Percentiles rank a stretch among this genome's conserved stretches.
Conservation (phyloP, 768 basidiomycete species). For the Coprinopsis cinerea region DNA sequence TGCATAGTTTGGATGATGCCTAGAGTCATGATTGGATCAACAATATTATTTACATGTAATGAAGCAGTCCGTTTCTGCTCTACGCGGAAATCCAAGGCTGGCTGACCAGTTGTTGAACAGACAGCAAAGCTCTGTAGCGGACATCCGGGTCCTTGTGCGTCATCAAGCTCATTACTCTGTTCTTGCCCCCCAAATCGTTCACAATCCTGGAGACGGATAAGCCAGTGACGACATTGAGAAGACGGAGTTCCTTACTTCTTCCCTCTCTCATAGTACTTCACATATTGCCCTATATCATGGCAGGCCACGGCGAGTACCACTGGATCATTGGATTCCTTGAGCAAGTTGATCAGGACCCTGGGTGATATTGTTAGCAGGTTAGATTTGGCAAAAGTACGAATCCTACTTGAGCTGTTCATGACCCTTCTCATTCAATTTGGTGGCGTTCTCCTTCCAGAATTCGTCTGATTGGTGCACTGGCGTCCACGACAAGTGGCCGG, state of each 20-base stretch:
- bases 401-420: slow-evolving; percentile 77
- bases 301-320: slow-evolving; percentile 85
- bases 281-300: slow-evolving; percentile 91
- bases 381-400: not conserved
- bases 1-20: not conserved
- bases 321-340: slow-evolving; percentile 67
- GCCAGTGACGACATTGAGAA: slow-evolving; percentile 6
- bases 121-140: slow-evolving; percentile 85
- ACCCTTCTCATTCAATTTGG: slow-evolving; percentile 79
- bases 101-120: slow-evolving; percentile 88
- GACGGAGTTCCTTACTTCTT: slow-evolving; percentile 62
- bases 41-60: not conserved
- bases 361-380: slow-evolving; percentile 2
- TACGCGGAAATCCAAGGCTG: slow-evolving; percentile 72
- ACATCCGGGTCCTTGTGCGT: slow-evolving; percentile 83
- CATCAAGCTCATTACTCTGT: slow-evolving; percentile 88
- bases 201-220: slow-evolving; percentile 49
- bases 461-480: slow-evolving; percentile 95
- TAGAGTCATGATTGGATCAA: too few species aligned
- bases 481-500: slow-evolving; percentile 91
- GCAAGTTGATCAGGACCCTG: slow-evolving; percentile 69
- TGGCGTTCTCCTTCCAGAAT: slow-evolving; percentile 97
- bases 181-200: slow-evolving; percentile 83
- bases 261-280: slow-evolving; percentile 85
- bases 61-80: not conserved